Evolutionary conservation across 345 rosid genomes (phyloP), one percentile per base, ranked within the genome.

Genomic region (Brassica juncea): DNA sequence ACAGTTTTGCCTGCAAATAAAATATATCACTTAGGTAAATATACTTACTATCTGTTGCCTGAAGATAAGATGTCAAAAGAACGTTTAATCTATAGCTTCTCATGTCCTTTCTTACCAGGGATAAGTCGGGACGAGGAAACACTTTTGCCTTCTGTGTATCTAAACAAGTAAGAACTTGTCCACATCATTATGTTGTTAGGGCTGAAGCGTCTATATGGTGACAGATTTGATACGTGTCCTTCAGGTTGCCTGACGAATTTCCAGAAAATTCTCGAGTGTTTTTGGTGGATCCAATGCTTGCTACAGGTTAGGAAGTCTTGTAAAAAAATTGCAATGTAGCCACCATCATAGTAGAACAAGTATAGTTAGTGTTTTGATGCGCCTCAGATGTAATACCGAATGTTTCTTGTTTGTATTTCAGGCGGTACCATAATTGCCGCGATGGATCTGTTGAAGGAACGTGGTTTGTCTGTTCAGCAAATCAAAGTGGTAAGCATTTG

Each of bases 361-460:
- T 72, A 30, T 59, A 25, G 11, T 6, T 64, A 35, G 66, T 21
- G 32, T 11, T 63, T 32, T 34, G 21, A 25, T 63, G 42, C 15
- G 4, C 66, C 31, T 63, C 30, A 72, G 44, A 54, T 25, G 27
- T 55, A 21, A 21, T 42, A 58, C 68, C 19, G 1, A 42, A 78
- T 58, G 54, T 23, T 72, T 75, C 39, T 47, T 52, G 8, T 30
- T 66, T 66, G 21, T 77, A 62, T 73, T 82, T 76, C 77, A 90
- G 97, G 97, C 8, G 95, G 99, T 72, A 92, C 97, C 15, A 86
- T 94, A 75, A 88, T 91, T 75, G 93, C 97, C 15, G 94, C 97
- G 0, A 71, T 94, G 60, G 77, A 87, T 44, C 91, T 92, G 44
- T 66, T 94, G 73, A 89, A 83, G 85, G 90, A 91, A 75, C 82